These are phyloP conservation scores for Waltergamsia citrina DNA, from an alignment of 2,329 filamentous ascomycete species.

Conservation along the genomic window DNA sequence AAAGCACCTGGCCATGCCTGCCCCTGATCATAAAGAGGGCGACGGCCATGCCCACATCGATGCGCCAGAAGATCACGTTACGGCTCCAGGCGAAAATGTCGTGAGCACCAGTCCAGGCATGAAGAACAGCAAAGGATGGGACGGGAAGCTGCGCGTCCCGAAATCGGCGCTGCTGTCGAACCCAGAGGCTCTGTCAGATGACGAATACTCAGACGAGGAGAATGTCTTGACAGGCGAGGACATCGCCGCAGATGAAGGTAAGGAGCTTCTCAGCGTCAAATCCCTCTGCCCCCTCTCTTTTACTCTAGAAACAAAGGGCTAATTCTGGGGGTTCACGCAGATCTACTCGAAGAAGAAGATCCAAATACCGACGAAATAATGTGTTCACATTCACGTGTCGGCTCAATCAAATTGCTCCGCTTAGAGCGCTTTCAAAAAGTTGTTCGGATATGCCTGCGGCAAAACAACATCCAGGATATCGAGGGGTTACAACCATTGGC, in stretches of 20 bases:
- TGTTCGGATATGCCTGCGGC: constrained; percentile 75
- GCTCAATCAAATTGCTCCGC: constrained; percentile 66
- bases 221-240: constrained; percentile 61
- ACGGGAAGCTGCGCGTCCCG: constrained; percentile 71
- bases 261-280: constrained; percentile 6
- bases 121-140: constrained; percentile 64
- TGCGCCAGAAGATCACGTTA: constrained; percentile 31
- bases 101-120: constrained; percentile 30
- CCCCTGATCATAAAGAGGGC: constrained; percentile 20
- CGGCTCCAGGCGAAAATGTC: constrained; percentile 28
- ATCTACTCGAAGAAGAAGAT: constrained; percentile 52
- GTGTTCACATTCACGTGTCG: constrained; percentile 77
- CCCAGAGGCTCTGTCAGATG: constrained; percentile 73
- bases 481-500: constrained; percentile 61
- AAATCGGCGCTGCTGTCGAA: constrained; percentile 55
- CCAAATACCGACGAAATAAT: constrained; percentile 68
- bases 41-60: constrained; percentile 36
- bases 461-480: constrained; percentile 80
- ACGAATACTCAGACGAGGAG: constrained; percentile 71
- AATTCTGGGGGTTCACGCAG: constrained; percentile 20
- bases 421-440: constrained; percentile 76
- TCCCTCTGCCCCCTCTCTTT: background rate
- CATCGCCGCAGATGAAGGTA: constrained; percentile 76
- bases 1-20: background rate
- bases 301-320: background rate